Evolutionary conservation across 352 stramenopile genomes (phyloP), one percentile per base, ranked within the genome.

Genomic region (Pythium dissotocum): DNA sequence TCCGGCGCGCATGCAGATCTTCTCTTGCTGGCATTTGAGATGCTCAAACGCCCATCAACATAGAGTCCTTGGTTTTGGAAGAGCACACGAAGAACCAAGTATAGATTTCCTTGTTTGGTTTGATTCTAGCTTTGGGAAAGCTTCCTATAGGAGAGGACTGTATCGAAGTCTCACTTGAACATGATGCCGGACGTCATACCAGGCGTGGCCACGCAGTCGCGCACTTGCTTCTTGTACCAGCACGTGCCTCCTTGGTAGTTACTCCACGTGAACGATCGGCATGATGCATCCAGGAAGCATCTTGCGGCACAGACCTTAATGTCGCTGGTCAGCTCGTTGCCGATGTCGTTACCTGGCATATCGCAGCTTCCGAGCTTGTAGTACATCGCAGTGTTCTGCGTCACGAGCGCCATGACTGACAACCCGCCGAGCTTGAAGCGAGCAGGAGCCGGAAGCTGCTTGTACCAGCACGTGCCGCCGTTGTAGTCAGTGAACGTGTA

Each of bases 381-480:
- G 32, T 57, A 44, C 48, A 40, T 42, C 51, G n/a, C 4, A 28
- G 12, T 13, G 30, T 21, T 46, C 38, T 12, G 38, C 38, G 38
- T 46, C 12, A 18, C 6, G 8, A 46, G 38, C 6, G 13, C 38
- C 38, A 46, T 46, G 38, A 18, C 7, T 9, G 38, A 46, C 13
- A 46, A 16, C 38, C 5, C 38, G 38, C 38, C 38, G 2, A 18
- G 38, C 38, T 46, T 46, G 38, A 46, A 46, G 6, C 38, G 38
- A n/a, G 38, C 38, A 4, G 38, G 38, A 2, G 38, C 38, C 2
- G 56, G 35, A 46, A 13, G 14, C 53, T 24, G 36, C 63, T 90
- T 89, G 24, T 88, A 65, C 69, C 73, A 89, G 58, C 80, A 87
- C 9, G 76, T 87, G 4, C 80, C 80, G 18, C 71, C 67, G 32